Evolutionary conservation across 148 eudicot species (phyloP).

Genomic region (Gaultheria prostrata): DNA sequence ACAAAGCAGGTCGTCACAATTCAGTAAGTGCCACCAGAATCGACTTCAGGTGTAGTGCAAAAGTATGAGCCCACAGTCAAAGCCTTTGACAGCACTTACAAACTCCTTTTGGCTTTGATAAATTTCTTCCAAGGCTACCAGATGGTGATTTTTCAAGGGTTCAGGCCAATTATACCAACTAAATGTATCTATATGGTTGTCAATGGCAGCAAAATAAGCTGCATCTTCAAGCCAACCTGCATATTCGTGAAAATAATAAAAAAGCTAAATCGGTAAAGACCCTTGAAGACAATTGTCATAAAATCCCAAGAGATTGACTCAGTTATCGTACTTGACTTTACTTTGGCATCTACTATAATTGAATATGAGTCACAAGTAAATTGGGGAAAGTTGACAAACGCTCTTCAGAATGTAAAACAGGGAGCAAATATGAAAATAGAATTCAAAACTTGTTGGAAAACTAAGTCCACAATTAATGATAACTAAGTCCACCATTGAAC

Average conservation of each 20-base stretch:
- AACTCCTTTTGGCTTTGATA: constrained; percentile 69
- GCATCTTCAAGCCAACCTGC: constrained; percentile 99
- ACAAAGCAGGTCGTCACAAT: constrained; percentile 23
- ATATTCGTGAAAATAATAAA: constrained; percentile 12
- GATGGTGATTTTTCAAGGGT: constrained; percentile 84
- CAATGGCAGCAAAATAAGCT: constrained; percentile 96
- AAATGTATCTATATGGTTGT: constrained; percentile 48
- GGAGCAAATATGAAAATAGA: not conserved
- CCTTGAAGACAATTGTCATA: constrained; percentile 2
- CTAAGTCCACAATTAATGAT: not conserved
- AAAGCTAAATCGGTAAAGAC: not conserved
- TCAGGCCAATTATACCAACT: constrained; percentile 98
- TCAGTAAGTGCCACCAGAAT: constrained; percentile 18
- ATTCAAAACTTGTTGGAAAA: not conserved
- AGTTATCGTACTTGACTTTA: not conserved
- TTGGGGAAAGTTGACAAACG: not conserved
- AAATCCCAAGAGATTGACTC: not conserved
- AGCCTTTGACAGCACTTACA: constrained; percentile 49
- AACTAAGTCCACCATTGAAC: not conserved
- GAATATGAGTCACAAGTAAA: not conserved
- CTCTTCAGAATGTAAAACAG: not conserved
- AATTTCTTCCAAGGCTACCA: constrained; percentile 76
- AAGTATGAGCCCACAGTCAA: constrained; percentile 7
- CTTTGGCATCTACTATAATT: not conserved
- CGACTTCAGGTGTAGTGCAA: not conserved